Conservation (phyloP, 352 stramenopile species). For the Phytophthora boehmeriae region DNA sequence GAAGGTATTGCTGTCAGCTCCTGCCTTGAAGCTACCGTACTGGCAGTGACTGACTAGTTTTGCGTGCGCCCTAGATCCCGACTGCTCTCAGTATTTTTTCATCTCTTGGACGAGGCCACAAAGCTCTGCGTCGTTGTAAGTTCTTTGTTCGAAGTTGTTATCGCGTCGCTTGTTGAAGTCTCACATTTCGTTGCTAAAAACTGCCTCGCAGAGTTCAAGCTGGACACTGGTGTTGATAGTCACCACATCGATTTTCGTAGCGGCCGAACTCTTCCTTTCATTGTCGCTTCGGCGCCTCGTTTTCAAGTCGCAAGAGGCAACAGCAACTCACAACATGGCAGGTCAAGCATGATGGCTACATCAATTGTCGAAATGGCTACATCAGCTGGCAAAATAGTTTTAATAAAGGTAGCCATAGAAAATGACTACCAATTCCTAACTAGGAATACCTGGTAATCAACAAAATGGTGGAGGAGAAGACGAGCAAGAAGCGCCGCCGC, state of each 20-base stretch:
- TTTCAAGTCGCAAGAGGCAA: constrained; percentile 8
- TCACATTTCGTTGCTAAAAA: not conserved
- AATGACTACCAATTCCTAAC: too few relatives aligned
- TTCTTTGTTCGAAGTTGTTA: not conserved
- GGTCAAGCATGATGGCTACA: too few relatives aligned
- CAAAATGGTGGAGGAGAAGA: too few relatives aligned
- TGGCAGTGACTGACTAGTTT: not conserved
- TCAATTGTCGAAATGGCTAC: too few relatives aligned
- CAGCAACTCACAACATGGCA: not conserved
- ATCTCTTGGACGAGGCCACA: constrained; percentile 45
- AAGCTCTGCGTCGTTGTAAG: constrained; percentile 67
- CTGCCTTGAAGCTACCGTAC: not conserved
- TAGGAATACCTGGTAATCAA: too few relatives aligned
- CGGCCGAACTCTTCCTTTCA: constrained; percentile 49
- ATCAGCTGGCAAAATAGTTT: too few relatives aligned
- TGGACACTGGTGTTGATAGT: constrained; percentile 45
- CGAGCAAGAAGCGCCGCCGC: not conserved
- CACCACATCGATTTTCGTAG: constrained; percentile 42
- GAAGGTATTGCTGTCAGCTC: constrained; percentile 38
- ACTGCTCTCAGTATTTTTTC: constrained; percentile 69
- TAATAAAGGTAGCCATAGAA: too few relatives aligned
- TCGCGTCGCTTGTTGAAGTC: not conserved
- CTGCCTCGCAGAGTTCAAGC: constrained; percentile 32
- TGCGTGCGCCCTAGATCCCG: constrained; percentile 41
- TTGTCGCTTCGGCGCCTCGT: constrained; percentile 37